phyloP scores from a whole-genome alignment of 805 yeast species.

The Yueomyces sinensis region DNA sequence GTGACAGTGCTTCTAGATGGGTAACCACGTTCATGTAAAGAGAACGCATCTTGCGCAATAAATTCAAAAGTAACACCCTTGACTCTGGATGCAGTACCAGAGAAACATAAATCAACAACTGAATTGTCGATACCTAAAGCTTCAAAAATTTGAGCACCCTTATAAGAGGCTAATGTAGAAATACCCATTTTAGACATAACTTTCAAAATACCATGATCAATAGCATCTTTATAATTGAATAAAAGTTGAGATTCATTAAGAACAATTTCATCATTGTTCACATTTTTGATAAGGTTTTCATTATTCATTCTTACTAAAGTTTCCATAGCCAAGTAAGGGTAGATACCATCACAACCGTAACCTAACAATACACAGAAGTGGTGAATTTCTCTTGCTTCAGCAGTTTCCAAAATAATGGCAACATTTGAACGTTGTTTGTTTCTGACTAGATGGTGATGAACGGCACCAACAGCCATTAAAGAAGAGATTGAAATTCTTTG shows the following conservation, averaged over 20 bases:
- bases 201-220: constrained; percentile 85
- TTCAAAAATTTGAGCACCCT: constrained; percentile 98
- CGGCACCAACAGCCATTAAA: constrained; percentile 89
- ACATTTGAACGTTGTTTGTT: constrained; percentile 94
- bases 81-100: constrained; percentile 95
- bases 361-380: constrained; percentile 91
- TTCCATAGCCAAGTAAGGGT: constrained; percentile 89
- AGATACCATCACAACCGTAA: constrained; percentile 93
- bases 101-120: constrained; percentile 88
- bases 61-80: constrained; percentile 92
- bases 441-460: constrained; percentile 90
- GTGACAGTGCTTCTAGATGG: constrained; percentile 62
- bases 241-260: constrained; percentile 49
- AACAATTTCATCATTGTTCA: constrained; percentile 22
- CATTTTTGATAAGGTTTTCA: constrained; percentile 55
- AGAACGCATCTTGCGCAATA: constrained; percentile 92
- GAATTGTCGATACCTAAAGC: constrained; percentile 93
- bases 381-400: constrained; percentile 96
- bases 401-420: constrained; percentile 83
- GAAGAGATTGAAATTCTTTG: constrained; percentile 73
- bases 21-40: constrained; percentile 85
- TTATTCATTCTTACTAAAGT: constrained; percentile 72
- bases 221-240: constrained; percentile 68
- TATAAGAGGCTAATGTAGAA: constrained; percentile 93
- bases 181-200: constrained; percentile 99